Conservation (phyloP, 768 basidiomycete genomes). For the Mycena sanguinolenta region DNA sequence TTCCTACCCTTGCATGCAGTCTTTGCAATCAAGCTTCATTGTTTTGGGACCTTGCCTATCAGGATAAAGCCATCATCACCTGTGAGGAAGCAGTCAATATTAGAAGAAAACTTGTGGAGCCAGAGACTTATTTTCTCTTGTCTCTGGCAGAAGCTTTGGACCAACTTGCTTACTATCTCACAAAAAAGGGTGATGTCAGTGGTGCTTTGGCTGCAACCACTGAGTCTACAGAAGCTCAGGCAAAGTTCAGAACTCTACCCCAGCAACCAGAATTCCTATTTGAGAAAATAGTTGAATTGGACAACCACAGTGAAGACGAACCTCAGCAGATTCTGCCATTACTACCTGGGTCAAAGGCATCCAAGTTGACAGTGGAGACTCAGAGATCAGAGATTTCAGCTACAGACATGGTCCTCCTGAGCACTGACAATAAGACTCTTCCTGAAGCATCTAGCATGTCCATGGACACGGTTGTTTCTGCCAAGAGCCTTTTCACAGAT, state of each 20-base stretch:
- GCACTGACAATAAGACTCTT: too few relatives aligned
- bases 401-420: background rate
- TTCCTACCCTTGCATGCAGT: background rate
- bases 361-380: too few relatives aligned
- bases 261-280: background rate
- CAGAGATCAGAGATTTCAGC: too few relatives aligned
- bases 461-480: background rate
- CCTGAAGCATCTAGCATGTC: too few relatives aligned
- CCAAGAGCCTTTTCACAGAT: background rate
- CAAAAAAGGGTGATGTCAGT: background rate
- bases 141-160: background rate
- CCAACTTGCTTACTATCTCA: background rate
- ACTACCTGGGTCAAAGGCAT: background rate
- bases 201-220: background rate
- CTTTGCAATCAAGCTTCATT: conserved; percentile 4
- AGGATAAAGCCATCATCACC: background rate
- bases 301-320: background rate
- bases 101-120: background rate
- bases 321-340: too few relatives aligned
- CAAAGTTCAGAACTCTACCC: background rate
- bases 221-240: background rate
- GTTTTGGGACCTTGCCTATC: background rate
- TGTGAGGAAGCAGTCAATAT: conserved; percentile 9
- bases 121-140: conserved; percentile 9
- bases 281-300: background rate